phyloP scores from a whole-genome alignment of 2,329 filamentous ascomycete species.

The Phaeosphaeriaceae sp. region DNA sequence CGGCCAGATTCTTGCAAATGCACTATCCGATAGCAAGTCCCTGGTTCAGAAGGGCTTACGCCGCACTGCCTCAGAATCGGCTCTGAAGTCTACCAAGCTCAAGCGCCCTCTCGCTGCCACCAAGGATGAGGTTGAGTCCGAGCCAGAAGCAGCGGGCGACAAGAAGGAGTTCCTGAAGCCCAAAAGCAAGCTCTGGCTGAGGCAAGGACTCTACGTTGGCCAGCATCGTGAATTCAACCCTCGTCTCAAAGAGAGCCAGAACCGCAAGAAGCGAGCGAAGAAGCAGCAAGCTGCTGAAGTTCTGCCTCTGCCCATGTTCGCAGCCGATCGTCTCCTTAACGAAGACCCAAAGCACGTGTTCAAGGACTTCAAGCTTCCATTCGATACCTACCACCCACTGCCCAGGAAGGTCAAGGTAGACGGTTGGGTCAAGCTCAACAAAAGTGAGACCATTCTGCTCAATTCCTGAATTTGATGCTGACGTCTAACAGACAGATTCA shows the following conservation, averaged over 20 bases:
- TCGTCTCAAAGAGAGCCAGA: constrained; percentile 57
- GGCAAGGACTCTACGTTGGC: constrained; percentile 86
- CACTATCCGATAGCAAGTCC: constrained; percentile 49
- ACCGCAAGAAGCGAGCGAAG: constrained; percentile 46
- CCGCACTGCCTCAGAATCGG: constrained; percentile 35
- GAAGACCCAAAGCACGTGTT: constrained; percentile 57
- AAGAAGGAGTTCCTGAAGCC: constrained; percentile 35
- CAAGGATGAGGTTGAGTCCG: constrained; percentile 22
- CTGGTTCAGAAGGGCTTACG: constrained; percentile 39
- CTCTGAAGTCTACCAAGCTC: constrained; percentile 23
- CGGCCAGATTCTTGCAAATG: constrained; percentile 35
- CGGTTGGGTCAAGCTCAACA: constrained; percentile 90
- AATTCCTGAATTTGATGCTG: constrained; percentile 8
- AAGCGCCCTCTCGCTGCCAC: constrained; percentile 34
- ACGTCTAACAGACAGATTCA: constrained; percentile 75
- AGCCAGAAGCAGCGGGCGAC: constrained; percentile 19
- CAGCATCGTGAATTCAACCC: constrained; percentile 63
- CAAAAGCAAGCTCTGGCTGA: constrained; percentile 77
- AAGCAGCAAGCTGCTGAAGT: constrained; percentile 60
- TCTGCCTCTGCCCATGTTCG: constrained; percentile 81
- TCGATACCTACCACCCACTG: constrained; percentile 86
- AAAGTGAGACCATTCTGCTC: constrained; percentile 67
- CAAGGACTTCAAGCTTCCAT: constrained; percentile 87
- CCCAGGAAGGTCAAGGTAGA: constrained; percentile 89
- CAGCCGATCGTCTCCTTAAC: constrained; percentile 74